Evolutionary conservation across 1,284 basidiomycete species (phyloP), one percentile per base, ranked within the genome.

Genomic region (Boletus semigastroideus): DNA sequence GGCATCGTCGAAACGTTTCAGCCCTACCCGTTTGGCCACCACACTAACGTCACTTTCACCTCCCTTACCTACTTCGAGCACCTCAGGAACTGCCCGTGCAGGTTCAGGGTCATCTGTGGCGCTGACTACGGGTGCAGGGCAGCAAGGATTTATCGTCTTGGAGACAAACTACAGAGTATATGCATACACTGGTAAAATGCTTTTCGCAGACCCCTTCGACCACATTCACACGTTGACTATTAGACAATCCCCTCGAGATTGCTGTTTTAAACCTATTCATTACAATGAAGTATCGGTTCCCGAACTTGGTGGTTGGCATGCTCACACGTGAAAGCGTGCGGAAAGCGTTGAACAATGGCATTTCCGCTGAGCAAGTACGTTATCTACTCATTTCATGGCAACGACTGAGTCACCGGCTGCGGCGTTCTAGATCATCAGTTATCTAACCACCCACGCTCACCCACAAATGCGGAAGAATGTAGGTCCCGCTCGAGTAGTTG

Each of bases 111-210:
- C 66, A 22, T 54, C 63, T 8, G 56, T 67, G 12, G 53, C 69
- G 40, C 46, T 71, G 33, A 66, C 65, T 12, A 78, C 78, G 44
- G 82, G 77, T 49, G 77, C 80, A 25, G 78, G 80, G 63, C 65
- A 67, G 54, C 90, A 94, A 69, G 92, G 93, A 4, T 99, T 98
- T 74, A 88, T 99, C 60, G 89, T 99, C 61, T 79, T 99, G 34
- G 97, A 99, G 75, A 99, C 97, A 20, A 99, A 99, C 74, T 99
- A 98, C 74, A 89, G 95, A 57, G 76, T 99, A 52, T 99, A 99
- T 71, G 97, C 97, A 1, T 99, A 99, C 71, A 99, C 97, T 36
- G 89, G 92, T 93, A 71, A 58, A 74, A 63, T 31, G 19, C 22
- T 53, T 48, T 44, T 34, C 3, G 5, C 10, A 34, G 12, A 45